phyloP scores from a whole-genome alignment of 2,329 filamentous ascomycete species.

The Calonectria leucothoes region DNA sequence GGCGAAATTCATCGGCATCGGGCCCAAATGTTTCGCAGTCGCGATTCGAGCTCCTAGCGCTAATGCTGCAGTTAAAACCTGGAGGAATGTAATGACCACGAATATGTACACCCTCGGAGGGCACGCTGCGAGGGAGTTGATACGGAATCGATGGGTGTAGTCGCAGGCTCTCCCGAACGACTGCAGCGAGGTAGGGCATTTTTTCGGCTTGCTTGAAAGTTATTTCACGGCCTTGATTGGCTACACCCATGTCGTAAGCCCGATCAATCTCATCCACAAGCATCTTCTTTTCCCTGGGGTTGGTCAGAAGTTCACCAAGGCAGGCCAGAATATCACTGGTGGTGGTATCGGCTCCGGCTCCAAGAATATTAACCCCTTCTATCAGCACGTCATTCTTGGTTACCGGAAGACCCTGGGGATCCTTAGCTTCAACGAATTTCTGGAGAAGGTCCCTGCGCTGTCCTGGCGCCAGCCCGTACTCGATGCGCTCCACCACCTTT shows the following conservation, averaged over 20 bases:
- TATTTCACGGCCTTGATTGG: slow-evolving; percentile 11
- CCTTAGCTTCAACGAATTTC: slow-evolving; percentile 24
- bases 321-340: slow-evolving; percentile 23
- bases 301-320: background rate
- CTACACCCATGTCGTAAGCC: background rate
- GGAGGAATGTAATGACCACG: slow-evolving; percentile 15
- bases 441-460: slow-evolving; percentile 23
- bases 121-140: slow-evolving; percentile 20
- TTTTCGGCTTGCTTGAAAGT: slow-evolving; percentile 23
- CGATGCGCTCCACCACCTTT: slow-evolving; percentile 19
- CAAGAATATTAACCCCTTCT: slow-evolving; percentile 25
- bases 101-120: background rate
- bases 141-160: slow-evolving; percentile 26
- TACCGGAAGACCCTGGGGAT: background rate
- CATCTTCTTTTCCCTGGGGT: background rate
- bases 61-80: slow-evolving; percentile 1
- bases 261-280: slow-evolving; percentile 17
- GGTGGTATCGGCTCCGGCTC: slow-evolving; percentile 26
- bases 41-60: slow-evolving; percentile 14
- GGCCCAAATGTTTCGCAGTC: slow-evolving; percentile 5
- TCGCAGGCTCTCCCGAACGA: slow-evolving; percentile 19
- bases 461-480: background rate
- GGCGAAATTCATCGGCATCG: slow-evolving; percentile 15
- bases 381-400: slow-evolving; percentile 24
- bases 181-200: slow-evolving; percentile 18